phyloP scores from a whole-genome alignment of 768 basidiomycete genomes.

The Boletus vinaceobasis region DNA sequence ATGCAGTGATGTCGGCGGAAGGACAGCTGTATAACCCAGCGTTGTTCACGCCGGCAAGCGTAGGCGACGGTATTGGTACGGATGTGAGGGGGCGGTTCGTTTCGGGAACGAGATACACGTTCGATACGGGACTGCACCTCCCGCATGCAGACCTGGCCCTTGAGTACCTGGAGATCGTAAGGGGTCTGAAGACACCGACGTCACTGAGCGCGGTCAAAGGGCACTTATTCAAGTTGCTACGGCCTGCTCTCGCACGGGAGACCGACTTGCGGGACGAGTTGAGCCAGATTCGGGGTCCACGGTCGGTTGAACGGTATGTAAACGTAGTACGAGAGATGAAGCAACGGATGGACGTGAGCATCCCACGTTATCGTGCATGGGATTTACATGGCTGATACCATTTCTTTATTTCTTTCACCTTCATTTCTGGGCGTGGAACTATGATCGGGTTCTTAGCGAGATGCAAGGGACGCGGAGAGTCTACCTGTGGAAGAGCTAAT shows the following conservation, averaged over 20 bases:
- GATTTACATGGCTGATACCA: not conserved
- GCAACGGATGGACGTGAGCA: conserved; percentile 50
- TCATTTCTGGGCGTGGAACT: not conserved
- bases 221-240: conserved; percentile 90
- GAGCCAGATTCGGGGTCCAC: conserved; percentile 43
- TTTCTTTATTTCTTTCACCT: not conserved
- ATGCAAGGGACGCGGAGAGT: conserved; percentile 37
- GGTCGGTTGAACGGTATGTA: conserved; percentile 37
- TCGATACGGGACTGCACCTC: conserved; percentile 48
- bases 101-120: conserved; percentile 10
- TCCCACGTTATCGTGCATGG: not conserved
- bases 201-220: conserved; percentile 77
- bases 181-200: conserved; percentile 58
- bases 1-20: conserved; percentile 94
- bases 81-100: not conserved
- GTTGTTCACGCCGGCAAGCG: conserved; percentile 48
- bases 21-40: conserved; percentile 92
- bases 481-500: conserved; percentile 36
- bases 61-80: conserved; percentile 10
- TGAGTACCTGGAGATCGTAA: conserved; percentile 84
- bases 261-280: conserved; percentile 71
- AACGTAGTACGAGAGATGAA: conserved; percentile 60
- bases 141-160: conserved; percentile 66
- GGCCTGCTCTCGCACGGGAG: conserved; percentile 65
- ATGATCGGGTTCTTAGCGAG: conserved; percentile 35